phyloP scores from a whole-genome alignment of 257 asterid species.

The Nicotiana knightiana region DNA sequence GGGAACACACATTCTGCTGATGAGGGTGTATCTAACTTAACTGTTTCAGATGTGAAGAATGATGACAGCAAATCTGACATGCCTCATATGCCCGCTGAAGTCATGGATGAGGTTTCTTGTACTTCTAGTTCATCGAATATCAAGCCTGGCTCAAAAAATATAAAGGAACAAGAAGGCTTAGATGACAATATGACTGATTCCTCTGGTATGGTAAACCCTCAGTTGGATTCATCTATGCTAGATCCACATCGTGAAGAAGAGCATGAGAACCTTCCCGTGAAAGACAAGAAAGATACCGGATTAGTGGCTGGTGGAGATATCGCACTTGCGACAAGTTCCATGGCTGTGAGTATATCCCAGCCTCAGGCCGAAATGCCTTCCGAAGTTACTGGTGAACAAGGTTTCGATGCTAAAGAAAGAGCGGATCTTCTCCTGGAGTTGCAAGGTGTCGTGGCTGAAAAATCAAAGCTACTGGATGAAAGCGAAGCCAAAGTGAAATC shows the following conservation, averaged over 20 bases:
- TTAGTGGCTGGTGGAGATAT: conserved; percentile 34
- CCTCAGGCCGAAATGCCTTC: conserved; percentile 37
- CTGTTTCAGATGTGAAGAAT: conserved; percentile 37
- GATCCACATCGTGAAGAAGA: conserved; percentile 67
- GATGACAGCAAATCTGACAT: conserved; percentile 54
- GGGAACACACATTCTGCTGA: conserved; percentile 37
- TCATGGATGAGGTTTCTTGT: conserved; percentile 60
- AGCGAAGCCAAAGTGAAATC: conserved; percentile 54
- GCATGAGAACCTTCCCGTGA: conserved; percentile 35
- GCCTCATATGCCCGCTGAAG: conserved; percentile 24
- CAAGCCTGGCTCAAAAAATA: conserved; percentile 47
- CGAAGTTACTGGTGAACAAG: conserved; percentile 31
- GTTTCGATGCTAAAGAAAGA: conserved; percentile 34
- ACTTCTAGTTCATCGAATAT: conserved; percentile 43
- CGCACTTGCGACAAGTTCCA: conserved; percentile 51
- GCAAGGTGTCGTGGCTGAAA: conserved; percentile 50
- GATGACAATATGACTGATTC: conserved; percentile 88
- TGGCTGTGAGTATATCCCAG: conserved; percentile 74
- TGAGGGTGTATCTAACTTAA: conserved; percentile 37
- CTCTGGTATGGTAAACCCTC: conserved; percentile 49
- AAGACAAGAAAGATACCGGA: conserved; percentile 41
- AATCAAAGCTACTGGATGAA: conserved; percentile 50
- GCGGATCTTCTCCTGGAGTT: conserved; percentile 42
- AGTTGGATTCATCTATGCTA: conserved; percentile 81
- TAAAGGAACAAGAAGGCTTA: conserved; percentile 51